These are phyloP conservation scores for Globisporangium lucens DNA, from an alignment of 352 stramenopile species.

Conservation along the genomic window DNA sequence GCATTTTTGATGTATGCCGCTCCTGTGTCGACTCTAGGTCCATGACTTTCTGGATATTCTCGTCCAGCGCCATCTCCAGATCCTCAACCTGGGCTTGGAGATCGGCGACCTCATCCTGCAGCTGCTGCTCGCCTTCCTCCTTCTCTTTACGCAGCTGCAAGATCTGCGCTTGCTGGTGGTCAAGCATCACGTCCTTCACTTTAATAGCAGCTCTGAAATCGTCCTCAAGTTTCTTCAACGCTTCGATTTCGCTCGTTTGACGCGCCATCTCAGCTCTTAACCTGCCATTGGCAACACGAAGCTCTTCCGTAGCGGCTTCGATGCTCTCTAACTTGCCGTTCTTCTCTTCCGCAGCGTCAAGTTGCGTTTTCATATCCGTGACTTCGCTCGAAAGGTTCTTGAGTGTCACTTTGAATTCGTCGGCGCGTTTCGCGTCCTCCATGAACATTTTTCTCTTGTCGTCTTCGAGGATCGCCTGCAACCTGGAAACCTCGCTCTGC, in stretches of 20 bases:
- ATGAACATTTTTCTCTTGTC: constrained; percentile 50
- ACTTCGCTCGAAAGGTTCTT: constrained; percentile 21
- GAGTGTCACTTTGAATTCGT: constrained; percentile 49
- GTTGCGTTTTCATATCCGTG: constrained; percentile 29
- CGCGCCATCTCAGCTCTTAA: constrained; percentile 26
- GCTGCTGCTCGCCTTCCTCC: constrained; percentile 33
- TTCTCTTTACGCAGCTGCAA: constrained; percentile 33
- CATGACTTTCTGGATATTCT: constrained; percentile 41
- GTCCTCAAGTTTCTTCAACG: constrained; percentile 43
- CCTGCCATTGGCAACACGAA: constrained; percentile 14
- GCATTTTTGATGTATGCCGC: constrained; percentile 19
- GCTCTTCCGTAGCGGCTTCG: constrained; percentile 24
- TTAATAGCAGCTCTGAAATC: constrained; percentile 56
- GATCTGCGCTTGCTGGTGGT: constrained; percentile 57
- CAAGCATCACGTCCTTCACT: constrained; percentile 74
- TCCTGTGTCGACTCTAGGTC: constrained; percentile 37
- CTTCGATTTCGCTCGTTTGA: constrained; percentile 20
- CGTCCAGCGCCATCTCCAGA: constrained; percentile 55
- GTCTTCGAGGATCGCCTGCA: constrained; percentile 45
- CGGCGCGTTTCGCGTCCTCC: constrained; percentile 36
- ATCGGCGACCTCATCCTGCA: constrained; percentile 47
- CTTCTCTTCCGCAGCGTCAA: constrained; percentile 25
- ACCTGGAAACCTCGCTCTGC: constrained; percentile 35
- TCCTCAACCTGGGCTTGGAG: constrained; percentile 55
- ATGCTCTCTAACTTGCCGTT: constrained; percentile 19